These are phyloP conservation scores for Panaeolus papilionaceus DNA, from an alignment of 768 basidiomycete genomes.

Conservation along the genomic window DNA sequence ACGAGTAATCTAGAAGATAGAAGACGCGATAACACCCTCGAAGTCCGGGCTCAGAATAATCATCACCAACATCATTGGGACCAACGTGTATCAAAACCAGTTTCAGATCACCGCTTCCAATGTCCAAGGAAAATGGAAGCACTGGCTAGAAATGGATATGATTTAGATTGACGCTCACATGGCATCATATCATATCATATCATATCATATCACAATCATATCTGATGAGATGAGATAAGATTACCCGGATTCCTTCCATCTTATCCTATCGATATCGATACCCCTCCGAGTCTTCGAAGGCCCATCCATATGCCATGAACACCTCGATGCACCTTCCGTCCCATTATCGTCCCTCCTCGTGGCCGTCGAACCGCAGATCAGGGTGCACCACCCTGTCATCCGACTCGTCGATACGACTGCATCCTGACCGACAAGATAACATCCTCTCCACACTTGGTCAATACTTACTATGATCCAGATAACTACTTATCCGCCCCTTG, in stretches of 20 bases:
- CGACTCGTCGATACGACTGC: no score
- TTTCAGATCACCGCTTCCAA: no score
- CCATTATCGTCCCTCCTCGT: not conserved
- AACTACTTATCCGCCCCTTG: not conserved
- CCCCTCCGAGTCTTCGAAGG: not conserved
- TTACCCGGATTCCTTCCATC: not conserved
- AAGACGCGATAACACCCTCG: no score
- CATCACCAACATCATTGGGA: no score
- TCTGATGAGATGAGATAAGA: not conserved
- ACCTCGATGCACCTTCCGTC: not conserved
- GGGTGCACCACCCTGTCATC: not conserved
- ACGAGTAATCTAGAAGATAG: no score
- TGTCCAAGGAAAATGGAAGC: no score
- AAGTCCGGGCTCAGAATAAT: no score
- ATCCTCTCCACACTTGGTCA: no score
- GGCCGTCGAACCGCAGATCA: not conserved
- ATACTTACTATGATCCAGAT: not conserved
- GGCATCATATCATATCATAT: constrained; percentile 4
- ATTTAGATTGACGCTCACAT: constrained; percentile 9
- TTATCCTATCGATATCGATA: constrained; percentile 7
- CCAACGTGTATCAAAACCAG: no score
- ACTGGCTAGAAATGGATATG: not conserved
- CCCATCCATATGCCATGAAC: not conserved
- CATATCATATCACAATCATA: constrained; percentile 5
- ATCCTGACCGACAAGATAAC: no score